Evolutionary conservation across 805 yeast species (phyloP).

Genomic region (Kodamaea fukazawae): DNA sequence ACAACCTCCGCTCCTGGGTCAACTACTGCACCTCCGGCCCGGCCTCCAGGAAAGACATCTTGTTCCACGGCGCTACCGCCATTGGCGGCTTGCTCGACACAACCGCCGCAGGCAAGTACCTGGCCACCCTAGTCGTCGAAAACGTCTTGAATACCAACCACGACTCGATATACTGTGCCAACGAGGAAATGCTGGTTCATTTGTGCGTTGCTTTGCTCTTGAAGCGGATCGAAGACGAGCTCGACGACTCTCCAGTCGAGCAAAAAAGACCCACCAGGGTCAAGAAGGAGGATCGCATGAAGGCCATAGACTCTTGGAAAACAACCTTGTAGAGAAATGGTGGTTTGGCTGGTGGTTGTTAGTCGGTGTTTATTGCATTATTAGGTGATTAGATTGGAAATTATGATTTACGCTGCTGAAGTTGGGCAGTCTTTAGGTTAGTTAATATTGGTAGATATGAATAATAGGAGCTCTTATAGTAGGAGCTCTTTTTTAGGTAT

Average conservation of each 20-base stretch:
- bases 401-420: too few species aligned
- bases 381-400: too few species aligned
- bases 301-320: too few species aligned
- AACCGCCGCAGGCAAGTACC: background rate
- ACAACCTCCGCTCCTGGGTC: background rate
- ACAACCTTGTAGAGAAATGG: too few species aligned
- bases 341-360: too few species aligned
- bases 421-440: too few species aligned
- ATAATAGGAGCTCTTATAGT: too few species aligned
- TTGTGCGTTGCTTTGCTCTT: conserved; percentile 8
- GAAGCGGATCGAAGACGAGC: conserved; percentile 9
- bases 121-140: conserved; percentile 6
- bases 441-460: too few species aligned
- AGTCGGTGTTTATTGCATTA: too few species aligned
- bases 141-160: background rate
- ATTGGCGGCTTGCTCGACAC: conserved; percentile 10
- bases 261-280: too few species aligned
- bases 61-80: conserved; percentile 5
- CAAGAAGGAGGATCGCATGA: too few species aligned
- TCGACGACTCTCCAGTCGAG: background rate
- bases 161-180: conserved; percentile 5
- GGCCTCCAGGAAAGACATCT: conserved; percentile 1
- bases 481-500: too few species aligned
- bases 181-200: conserved; percentile 7
- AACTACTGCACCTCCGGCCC: background rate